Base-by-base conservation (phyloP, 441 rosid genomes). In the Hura crepitans region DNA sequence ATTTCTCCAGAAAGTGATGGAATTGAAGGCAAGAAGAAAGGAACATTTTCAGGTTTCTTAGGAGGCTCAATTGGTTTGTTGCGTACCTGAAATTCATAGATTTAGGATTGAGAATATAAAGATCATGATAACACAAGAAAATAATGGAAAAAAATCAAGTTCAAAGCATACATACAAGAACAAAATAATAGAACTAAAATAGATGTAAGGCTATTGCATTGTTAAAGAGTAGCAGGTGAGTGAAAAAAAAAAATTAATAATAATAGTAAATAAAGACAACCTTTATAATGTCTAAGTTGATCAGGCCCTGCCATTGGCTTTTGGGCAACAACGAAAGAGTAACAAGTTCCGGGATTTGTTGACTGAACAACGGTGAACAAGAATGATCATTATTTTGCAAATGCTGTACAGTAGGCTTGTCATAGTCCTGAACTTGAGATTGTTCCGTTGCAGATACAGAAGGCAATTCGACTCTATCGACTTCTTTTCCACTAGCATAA, bases 41-140 rank as follows among this genome's bases (percentile, higher is more conserved):
- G 97, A 79, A 92, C 92, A 75, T 82, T 88, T 70, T 84, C 96
- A 35, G 97, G 97, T 78, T 89, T 89, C 75, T 89, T 92, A 4
- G 96, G 99, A 67, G 98, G 96, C 84, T 92, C 96, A 15, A 88
- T 80, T 68, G 98, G 99, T 83, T 95, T 92, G 79, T 95, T 95
- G 72, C 98, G 91, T 8, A 76, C 83, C 98, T 95, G 80, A 68
- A 79, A 51, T 62, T 65, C 53, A 30, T 28, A 51, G 70, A 59
- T 62, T 57, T 6, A 49, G 33, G 14, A 68, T n/a, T 55, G 60
- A 59, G 51, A 49, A 30, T 51, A 28, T 46, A n/a, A 20, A 75
- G 35, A 46, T 42, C 13, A 22, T 13, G 54, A 49, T 39, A 33
- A 58, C 55, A 17, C 5, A 0, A 57, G 37, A 57, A 30, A 5